phyloP scores from a whole-genome alignment of 2,329 filamentous ascomycete species.

The Blumeria hordei region DNA sequence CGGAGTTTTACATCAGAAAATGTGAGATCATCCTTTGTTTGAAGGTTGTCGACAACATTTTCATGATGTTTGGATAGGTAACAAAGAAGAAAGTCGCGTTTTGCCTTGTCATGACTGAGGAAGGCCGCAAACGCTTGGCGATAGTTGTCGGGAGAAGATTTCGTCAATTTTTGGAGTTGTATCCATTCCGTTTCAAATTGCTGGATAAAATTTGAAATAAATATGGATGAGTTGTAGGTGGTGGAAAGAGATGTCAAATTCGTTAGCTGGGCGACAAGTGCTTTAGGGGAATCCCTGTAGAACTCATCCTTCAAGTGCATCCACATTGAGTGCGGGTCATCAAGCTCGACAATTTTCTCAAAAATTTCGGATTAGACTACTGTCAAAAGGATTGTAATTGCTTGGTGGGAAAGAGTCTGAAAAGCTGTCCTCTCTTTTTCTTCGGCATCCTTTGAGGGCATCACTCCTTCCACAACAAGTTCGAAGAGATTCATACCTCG shows the following conservation, averaged over 20 bases:
- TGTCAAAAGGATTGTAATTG: not conserved
- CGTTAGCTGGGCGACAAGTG: not conserved
- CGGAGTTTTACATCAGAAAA: not conserved
- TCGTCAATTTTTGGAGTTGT: not conserved
- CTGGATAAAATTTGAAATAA: not conserved
- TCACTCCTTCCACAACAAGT: not conserved
- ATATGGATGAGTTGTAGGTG: not conserved
- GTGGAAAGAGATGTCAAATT: not conserved
- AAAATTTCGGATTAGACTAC: not conserved
- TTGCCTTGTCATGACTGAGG: not conserved
- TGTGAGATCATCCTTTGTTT: not conserved
- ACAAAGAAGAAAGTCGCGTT: not conserved
- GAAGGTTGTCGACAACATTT: not conserved
- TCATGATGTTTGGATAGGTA: not conserved
- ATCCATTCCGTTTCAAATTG: not conserved
- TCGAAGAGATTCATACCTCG: not conserved
- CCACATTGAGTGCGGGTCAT: not conserved
- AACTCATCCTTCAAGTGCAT: not conserved
- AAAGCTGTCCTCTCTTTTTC: not conserved
- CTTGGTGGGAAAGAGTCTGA: not conserved
- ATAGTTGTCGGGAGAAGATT: not conserved
- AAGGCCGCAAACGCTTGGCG: not conserved
- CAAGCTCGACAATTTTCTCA: not conserved
- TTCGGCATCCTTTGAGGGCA: not conserved
- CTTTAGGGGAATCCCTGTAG: not conserved